Evolutionary conservation across 345 rosid genomes (phyloP).

Genomic region (Populus alba): DNA sequence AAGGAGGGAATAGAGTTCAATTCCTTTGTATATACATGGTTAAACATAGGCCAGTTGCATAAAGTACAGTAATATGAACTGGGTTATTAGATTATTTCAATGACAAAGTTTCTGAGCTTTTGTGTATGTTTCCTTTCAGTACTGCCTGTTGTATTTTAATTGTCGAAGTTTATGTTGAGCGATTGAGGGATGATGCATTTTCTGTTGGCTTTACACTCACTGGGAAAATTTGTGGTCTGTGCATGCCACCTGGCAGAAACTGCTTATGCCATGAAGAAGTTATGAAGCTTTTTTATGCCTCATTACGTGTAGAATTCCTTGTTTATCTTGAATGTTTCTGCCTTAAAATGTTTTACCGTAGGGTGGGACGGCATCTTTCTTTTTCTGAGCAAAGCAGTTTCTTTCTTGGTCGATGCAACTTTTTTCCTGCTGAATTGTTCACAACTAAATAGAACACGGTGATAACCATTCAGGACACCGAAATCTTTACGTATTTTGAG

Average conservation of each 20-base stretch:
- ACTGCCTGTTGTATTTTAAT: not conserved
- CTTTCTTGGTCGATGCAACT: not conserved
- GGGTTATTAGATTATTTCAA: not conserved
- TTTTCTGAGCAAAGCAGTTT: not conserved
- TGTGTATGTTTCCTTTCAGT: not conserved
- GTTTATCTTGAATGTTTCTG: not conserved
- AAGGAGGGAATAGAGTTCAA: not conserved
- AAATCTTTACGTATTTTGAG: not conserved
- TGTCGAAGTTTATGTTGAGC: not conserved
- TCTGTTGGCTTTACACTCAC: not conserved
- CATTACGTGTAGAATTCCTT: not conserved
- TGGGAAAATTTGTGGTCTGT: not conserved
- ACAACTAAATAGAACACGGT: not conserved
- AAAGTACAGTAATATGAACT: conserved; percentile 7
- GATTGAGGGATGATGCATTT: not conserved
- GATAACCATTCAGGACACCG: not conserved
- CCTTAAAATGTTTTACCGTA: not conserved
- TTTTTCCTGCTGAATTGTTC: not conserved
- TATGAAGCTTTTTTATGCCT: not conserved
- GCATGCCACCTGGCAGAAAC: not conserved
- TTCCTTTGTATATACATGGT: conserved; percentile 1
- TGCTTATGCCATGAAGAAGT: not conserved
- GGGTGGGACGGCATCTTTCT: not conserved
- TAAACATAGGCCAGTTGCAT: not conserved
- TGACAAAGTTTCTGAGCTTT: not conserved